Evolutionary conservation across 345 rosid species (phyloP), one percentile per base, ranked within the genome.

Genomic region (Citrus unshiu): DNA sequence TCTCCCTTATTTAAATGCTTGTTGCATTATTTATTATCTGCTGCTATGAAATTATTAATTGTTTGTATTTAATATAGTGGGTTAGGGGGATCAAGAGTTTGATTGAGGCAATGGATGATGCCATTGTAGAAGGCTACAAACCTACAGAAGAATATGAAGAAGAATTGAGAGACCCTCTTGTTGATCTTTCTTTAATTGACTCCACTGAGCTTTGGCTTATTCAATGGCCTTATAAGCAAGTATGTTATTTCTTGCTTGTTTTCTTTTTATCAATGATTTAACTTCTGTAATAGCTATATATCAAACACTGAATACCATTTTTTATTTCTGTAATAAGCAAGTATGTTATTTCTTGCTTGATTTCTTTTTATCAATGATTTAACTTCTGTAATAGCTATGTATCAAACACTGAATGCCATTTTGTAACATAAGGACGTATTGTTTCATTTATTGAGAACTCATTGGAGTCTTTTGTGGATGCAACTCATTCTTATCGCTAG

Each of bases 201-300:
- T 80, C 91, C 6, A 81, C 87, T 3, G 97, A 94, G 87, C 89
- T 93, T 71, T 92, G 95, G 95, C 93, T 95, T n/a, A n/a, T n/a
- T n/a, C n/a, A n/a, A n/a, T n/a, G n/a, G n/a, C n/a, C n/a, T n/a
- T n/a, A n/a, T n/a, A n/a, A n/a, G n/a, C n/a, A n/a, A n/a, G n/a
- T n/a, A n/a, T n/a, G n/a, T n/a, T n/a, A n/a, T n/a, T n/a, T n/a
- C n/a, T n/a, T n/a, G n/a, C n/a, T n/a, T n/a, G n/a, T n/a, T n/a
- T n/a, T n/a, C n/a, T n/a, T n/a, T n/a, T n/a, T n/a, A n/a, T n/a
- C n/a, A n/a, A n/a, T n/a, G n/a, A n/a, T n/a, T n/a, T n/a, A n/a
- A n/a, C n/a, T n/a, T n/a, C n/a, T n/a, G n/a, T n/a, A n/a, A n/a
- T n/a, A n/a, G n/a, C n/a, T n/a, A n/a, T n/a, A n/a, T n/a, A n/a